A percentile compares a stretch with the other conserved stretches of the same genome.
Conservation (phyloP, 192 early-diverging fungal genomes). For the Chytriomyces sp. region DNA sequence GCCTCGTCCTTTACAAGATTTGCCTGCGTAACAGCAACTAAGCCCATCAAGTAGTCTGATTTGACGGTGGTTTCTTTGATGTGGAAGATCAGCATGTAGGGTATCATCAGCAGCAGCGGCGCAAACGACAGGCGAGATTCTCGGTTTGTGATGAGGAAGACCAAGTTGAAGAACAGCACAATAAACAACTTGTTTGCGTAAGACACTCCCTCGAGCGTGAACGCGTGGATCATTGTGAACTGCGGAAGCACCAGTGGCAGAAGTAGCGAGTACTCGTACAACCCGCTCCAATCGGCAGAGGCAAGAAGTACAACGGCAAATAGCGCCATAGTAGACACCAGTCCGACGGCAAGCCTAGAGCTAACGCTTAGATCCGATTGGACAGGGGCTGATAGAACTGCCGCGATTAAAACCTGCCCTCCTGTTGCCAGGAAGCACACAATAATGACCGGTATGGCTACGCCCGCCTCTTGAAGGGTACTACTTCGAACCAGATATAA, state of each 20-base stretch:
- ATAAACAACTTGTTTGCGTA: slow-evolving; percentile 5
- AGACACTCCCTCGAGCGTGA: slow-evolving; percentile 29
- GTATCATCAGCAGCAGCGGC: slow-evolving; percentile 20
- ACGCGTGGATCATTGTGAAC: slow-evolving; percentile 28
- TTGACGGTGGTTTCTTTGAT: slow-evolving; percentile 33
- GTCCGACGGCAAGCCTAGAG: slow-evolving; percentile 16
- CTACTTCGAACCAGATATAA: slow-evolving; percentile 14
- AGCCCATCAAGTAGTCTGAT: slow-evolving; percentile 39
- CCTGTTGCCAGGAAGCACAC: slow-evolving; percentile 22
- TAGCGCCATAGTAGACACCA: slow-evolving; percentile 28
- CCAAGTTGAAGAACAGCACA: not conserved
- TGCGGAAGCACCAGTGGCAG: slow-evolving; percentile 16
- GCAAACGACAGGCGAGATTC: slow-evolving; percentile 10
- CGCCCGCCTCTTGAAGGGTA: not conserved
- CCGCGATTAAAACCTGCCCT: slow-evolving; percentile 22
- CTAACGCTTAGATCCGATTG: not conserved
- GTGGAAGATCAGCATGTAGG: slow-evolving; percentile 25
- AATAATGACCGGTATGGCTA: slow-evolving; percentile 2
- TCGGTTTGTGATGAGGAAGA: slow-evolving; percentile 14
- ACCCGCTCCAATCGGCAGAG: not conserved
- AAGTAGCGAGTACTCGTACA: slow-evolving; percentile 13
- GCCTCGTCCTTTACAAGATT: slow-evolving; percentile 53
- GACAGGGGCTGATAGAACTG: slow-evolving; percentile 1
- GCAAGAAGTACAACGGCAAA: slow-evolving; percentile 17
- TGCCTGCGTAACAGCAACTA: slow-evolving; percentile 51